Conservation (phyloP, 2,329 filamentous ascomycete species). For the Lasiodiplodia gonubiensis region DNA sequence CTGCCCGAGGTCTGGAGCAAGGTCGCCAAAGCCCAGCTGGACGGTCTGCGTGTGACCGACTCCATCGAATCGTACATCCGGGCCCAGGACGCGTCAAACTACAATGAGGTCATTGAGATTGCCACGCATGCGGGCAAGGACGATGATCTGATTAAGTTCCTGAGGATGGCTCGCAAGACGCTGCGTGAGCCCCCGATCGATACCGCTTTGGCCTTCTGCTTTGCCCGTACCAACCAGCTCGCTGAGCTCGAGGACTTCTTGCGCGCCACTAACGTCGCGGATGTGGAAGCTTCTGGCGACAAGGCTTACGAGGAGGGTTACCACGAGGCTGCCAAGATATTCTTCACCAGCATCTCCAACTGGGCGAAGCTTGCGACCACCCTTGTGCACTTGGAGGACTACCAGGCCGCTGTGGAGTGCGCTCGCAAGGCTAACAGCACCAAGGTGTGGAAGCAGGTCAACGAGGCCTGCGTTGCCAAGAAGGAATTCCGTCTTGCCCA, state of each 20-base stretch:
- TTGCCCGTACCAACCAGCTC: conserved; percentile 88
- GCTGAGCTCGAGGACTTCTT: conserved; percentile 96
- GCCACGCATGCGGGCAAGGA: conserved; percentile 96
- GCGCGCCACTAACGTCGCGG: conserved; percentile 88
- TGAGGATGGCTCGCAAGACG: conserved; percentile 97
- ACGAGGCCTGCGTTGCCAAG: conserved; percentile 93
- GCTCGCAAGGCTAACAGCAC: conserved; percentile 98
- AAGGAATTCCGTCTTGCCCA: conserved; percentile 99
- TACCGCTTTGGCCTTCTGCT: conserved; percentile 91
- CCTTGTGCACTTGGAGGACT: conserved; percentile 93
- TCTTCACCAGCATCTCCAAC: conserved; percentile 97
- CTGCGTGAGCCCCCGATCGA: conserved; percentile 92
- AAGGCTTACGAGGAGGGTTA: conserved; percentile 95
- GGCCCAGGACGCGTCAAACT: conserved; percentile 90
- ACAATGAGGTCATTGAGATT: conserved; percentile 93
- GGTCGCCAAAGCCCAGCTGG: conserved; percentile 96
- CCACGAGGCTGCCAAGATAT: conserved; percentile 97
- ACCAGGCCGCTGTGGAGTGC: conserved; percentile 96
- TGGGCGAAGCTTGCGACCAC: conserved; percentile 99
- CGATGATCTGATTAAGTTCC: conserved; percentile 93
- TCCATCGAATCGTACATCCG: conserved; percentile 97
- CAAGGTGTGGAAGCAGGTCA: conserved; percentile 99
- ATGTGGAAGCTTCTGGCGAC: conserved; percentile 95
- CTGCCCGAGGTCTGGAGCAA: conserved; percentile 96
- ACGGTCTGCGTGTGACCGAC: conserved; percentile 90